Conservation (phyloP, 805 yeast genomes). For the Schwanniomyces occidentalis region DNA sequence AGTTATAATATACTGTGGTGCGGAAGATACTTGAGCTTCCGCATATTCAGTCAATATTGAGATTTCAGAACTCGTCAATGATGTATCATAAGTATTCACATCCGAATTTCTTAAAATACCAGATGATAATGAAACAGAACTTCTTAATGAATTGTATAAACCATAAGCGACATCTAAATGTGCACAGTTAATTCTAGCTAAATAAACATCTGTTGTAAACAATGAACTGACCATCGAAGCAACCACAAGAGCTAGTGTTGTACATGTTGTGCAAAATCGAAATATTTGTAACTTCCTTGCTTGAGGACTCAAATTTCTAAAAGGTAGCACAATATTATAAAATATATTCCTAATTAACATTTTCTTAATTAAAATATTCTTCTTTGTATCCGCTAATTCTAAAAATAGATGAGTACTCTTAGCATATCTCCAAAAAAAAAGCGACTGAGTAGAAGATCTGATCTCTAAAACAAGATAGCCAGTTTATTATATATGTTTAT, state of each 20-base stretch:
- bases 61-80: constrained; percentile 52
- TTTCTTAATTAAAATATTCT: no score
- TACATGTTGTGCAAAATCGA: constrained; percentile 21
- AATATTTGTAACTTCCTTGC: constrained; percentile 25
- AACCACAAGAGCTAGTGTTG: constrained; percentile 18
- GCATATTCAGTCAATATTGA: constrained; percentile 46
- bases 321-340: constrained; percentile 12
- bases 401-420: no score
- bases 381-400: no score
- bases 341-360: constrained; percentile 1
- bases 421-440: no score
- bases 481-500: no score
- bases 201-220: constrained; percentile 16
- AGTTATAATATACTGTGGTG: constrained; percentile 50
- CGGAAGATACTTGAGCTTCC: constrained; percentile 41
- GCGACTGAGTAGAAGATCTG: no score
- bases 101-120: constrained; percentile 19
- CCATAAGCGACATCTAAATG: constrained; percentile 56
- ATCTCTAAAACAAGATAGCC: no score
- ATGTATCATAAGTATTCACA: constrained; percentile 25
- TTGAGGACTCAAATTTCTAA: constrained; percentile 23
- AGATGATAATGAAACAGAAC: constrained; percentile 25
- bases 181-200: constrained; percentile 47
- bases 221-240: constrained; percentile 28
- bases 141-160: constrained; percentile 45